Conservation (phyloP, 371 early-diverging fungal species). For the Mortierella sp. region DNA sequence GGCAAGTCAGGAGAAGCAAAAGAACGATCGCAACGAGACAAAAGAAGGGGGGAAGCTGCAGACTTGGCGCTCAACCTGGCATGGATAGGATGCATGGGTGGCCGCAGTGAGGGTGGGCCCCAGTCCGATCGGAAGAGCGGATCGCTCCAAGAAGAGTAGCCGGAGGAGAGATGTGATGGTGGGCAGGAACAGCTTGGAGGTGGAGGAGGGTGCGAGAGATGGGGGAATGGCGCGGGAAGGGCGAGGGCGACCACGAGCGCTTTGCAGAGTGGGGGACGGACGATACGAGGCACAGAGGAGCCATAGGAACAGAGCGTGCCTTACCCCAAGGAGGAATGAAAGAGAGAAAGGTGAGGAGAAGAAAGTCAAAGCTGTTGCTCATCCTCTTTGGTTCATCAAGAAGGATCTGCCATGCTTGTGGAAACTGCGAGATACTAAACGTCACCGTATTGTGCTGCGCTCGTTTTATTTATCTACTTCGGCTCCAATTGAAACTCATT, state of each 20-base stretch:
- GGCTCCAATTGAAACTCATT: too few relatives aligned
- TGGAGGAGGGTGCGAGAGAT: too few relatives aligned
- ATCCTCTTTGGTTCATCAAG: background rate
- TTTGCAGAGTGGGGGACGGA: background rate
- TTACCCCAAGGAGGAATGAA: slow-evolving; percentile 1
- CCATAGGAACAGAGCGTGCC: background rate
- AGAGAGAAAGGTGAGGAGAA: background rate
- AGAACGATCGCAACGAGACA: background rate
- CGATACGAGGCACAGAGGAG: background rate
- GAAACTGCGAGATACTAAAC: too few relatives aligned
- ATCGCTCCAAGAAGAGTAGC: too few relatives aligned
- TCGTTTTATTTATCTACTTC: too few relatives aligned
- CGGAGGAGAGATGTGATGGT: too few relatives aligned
- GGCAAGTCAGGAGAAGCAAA: background rate
- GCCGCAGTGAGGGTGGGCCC: background rate
- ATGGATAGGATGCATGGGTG: background rate
- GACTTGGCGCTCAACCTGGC: slow-evolving; percentile 8
- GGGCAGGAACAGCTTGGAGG: too few relatives aligned
- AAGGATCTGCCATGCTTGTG: too few relatives aligned
- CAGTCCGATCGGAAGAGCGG: too few relatives aligned
- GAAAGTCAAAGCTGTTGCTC: background rate
- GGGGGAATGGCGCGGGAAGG: too few relatives aligned
- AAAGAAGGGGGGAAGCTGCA: background rate
- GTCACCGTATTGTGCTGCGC: too few relatives aligned
- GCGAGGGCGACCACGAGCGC: background rate